A percentile compares a stretch with the other conserved stretches of the same genome.
Evolutionary conservation across 768 basidiomycete species (phyloP).

Genomic region (Pisolithus microcarpus): DNA sequence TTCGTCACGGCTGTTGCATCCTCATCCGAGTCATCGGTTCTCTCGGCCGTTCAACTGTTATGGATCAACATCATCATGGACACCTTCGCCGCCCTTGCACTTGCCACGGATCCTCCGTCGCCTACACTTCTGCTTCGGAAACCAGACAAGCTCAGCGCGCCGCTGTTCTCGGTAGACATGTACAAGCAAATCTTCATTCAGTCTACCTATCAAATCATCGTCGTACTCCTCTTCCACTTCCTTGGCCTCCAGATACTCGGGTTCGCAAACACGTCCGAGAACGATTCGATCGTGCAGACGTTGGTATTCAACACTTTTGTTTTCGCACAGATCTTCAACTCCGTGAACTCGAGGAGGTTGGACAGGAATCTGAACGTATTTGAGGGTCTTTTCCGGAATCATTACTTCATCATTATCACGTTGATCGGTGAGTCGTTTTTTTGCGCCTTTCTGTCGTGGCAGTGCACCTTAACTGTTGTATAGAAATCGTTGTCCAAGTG

Average conservation of each 20-base stretch:
- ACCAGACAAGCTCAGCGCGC: conserved; percentile 84
- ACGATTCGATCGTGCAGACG: conserved; percentile 57
- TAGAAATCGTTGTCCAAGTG: conserved; percentile 83
- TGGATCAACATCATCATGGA: conserved; percentile 99
- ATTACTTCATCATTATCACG: conserved; percentile 81
- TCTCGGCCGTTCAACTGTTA: conserved; percentile 91
- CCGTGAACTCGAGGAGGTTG: conserved; percentile 82
- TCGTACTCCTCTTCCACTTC: conserved; percentile 90
- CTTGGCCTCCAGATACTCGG: conserved; percentile 66
- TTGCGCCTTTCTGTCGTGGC: neutral
- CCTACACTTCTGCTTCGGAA: conserved; percentile 75
- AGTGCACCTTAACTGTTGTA: conserved; percentile 4
- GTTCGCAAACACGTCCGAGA: conserved; percentile 29
- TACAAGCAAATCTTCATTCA: conserved; percentile 94
- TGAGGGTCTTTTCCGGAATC: conserved; percentile 70
- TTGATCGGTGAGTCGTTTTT: conserved; percentile 56
- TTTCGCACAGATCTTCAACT: conserved; percentile 96
- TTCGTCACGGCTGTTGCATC: conserved; percentile 87
- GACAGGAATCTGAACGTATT: conserved; percentile 87
- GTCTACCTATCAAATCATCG: conserved; percentile 74
- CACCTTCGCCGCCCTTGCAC: conserved; percentile 94
- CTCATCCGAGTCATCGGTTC: conserved; percentile 65
- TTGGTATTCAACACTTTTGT: conserved; percentile 98
- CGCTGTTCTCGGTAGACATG: conserved; percentile 90
- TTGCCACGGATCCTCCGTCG: conserved; percentile 93